Conservation (phyloP, 2,329 filamentous ascomycete genomes). For the Xylaria sp. region DNA sequence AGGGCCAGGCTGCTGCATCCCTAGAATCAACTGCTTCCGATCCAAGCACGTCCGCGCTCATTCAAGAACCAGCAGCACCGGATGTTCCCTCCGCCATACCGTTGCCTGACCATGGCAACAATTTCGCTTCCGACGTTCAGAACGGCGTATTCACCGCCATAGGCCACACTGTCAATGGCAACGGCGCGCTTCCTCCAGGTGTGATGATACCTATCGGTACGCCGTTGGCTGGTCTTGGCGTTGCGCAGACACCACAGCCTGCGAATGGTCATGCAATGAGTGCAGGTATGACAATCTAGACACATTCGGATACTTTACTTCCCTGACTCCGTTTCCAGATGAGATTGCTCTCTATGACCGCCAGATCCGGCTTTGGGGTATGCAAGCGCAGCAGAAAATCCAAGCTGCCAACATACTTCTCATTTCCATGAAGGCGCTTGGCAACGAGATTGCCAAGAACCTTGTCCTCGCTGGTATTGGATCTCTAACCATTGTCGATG, state of each 20-base stretch:
- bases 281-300: constrained; percentile 40
- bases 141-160: constrained; percentile 27
- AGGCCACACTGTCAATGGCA: constrained; percentile 28
- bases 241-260: constrained; percentile 18
- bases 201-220: constrained; percentile 28
- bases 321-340: constrained; percentile 58
- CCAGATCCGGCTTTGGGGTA: constrained; percentile 96
- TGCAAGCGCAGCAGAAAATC: constrained; percentile 92
- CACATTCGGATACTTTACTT: background rate
- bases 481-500: constrained; percentile 86
- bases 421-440: constrained; percentile 84
- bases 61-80: constrained; percentile 21
- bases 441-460: constrained; percentile 96
- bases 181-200: constrained; percentile 28
- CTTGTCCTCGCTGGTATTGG: constrained; percentile 92
- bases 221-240: constrained; percentile 19
- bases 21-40: constrained; percentile 1
- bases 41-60: constrained; percentile 11
- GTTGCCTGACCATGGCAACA: constrained; percentile 19
- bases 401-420: constrained; percentile 88
- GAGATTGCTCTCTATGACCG: constrained; percentile 97
- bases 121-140: constrained; percentile 24
- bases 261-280: constrained; percentile 40
- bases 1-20: constrained; percentile 1
- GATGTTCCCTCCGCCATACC: constrained; percentile 16